A percentile compares a stretch with the other conserved stretches of the same genome.
Conservation (phyloP, 495 filamentous ascomycete species). For the Corynascus novoguineensis region DNA sequence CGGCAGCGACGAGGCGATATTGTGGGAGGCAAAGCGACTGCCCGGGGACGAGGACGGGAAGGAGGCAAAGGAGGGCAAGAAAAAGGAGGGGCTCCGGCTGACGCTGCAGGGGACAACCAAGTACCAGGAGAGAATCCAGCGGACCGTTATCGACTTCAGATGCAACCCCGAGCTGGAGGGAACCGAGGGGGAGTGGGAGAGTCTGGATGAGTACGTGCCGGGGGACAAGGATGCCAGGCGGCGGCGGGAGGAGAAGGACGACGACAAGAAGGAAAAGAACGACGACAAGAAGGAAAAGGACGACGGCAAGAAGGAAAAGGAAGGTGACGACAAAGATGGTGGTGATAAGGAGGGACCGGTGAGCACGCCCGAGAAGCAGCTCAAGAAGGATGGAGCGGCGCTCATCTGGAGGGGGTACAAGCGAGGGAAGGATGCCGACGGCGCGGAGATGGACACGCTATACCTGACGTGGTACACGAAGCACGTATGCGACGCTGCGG, state of each 20-base stretch:
- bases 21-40: conserved; percentile 50
- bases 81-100: conserved; percentile 59
- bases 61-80: conserved; percentile 50
- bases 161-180: conserved; percentile 68
- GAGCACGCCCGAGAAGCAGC: conserved; percentile 41
- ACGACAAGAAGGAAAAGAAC: conserved; percentile 20
- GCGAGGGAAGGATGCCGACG: conserved; percentile 27
- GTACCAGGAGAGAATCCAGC: conserved; percentile 53
- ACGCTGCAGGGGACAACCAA: conserved; percentile 64
- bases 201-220: conserved; percentile 40
- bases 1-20: conserved; percentile 51
- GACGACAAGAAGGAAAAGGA: conserved; percentile 32
- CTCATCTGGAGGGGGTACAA: conserved; percentile 69
- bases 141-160: conserved; percentile 75
- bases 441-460: conserved; percentile 48
- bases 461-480: conserved; percentile 79
- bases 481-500: conserved; percentile 64
- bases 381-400: conserved; percentile 48
- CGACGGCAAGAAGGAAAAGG: conserved; percentile 14
- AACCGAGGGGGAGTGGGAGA: conserved; percentile 56
- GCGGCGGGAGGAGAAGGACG: conserved; percentile 18
- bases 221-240: conserved; percentile 2
- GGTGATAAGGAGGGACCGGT: conserved; percentile 27
- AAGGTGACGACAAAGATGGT: conserved; percentile 23
- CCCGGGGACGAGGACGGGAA: conserved; percentile 42